Base-by-base conservation (phyloP, 768 basidiomycete species). In the Cyclocybe cylindracea region DNA sequence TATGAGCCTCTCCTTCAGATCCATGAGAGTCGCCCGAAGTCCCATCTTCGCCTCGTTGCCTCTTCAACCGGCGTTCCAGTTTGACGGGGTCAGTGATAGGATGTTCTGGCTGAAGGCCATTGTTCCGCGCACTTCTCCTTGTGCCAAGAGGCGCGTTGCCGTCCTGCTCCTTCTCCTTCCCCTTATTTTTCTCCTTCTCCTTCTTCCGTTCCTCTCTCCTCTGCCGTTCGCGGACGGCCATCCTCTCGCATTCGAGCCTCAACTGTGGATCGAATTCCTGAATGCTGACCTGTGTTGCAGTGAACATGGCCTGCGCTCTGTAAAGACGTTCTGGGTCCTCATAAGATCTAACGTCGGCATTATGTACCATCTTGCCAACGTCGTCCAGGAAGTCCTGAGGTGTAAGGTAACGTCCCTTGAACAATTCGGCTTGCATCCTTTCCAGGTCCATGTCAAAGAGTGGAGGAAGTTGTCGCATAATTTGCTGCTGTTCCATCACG, bases 381-480 rank as follows among this genome's bases (percentile, higher is more conserved):
- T 93, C 90, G 41, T 86, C 82, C 7, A 98, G 79, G 75, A 99
- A 97, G 49, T 91, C 87, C 50, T 86, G 83, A 0, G 92, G 89
- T 0, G 92, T 93, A 29, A 92, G 82, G 65, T 98, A 99, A 37
- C 85, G 83, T 37, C 85, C 85, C 63, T 83, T 86, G 75, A 91
- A 93, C 16, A 99, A 76, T 48, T 91, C 85, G 18, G 77, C 74
- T 60, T 95, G 90, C 83, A 99, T 93, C 56, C 81, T 84, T 61
- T 98, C 97, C 35, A 98, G 76, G 66, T 98, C 94, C 78, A 98
- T 87, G 62, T 95, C 85, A 63, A 83, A 91, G 13, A 94, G 71
- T 7, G 74, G 75, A 7, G 82, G 83, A 11, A 62, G 66, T 13
- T 72, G 72, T 7, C 73, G 72, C 9, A 64, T 52, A 11, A 67